A percentile compares a stretch with the other conserved stretches of the same genome.
Conservation (phyloP, 257 asterid species). For the Solanum pennellii region DNA sequence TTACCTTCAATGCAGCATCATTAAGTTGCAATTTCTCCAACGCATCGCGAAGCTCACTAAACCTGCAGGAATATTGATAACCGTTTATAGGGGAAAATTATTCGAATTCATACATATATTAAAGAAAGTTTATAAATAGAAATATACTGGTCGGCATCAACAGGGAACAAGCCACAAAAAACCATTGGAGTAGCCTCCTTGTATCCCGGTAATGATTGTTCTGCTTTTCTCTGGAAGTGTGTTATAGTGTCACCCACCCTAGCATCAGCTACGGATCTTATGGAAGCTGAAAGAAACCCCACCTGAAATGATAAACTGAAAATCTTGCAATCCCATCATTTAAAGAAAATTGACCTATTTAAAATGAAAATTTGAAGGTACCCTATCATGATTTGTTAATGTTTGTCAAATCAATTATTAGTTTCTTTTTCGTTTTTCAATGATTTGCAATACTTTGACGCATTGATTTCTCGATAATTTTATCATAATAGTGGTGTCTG, state of each 20-base stretch:
- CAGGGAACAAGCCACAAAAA: slow-evolving; percentile 95
- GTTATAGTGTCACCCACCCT: slow-evolving; percentile 99
- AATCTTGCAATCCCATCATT: background rate
- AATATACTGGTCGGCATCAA: slow-evolving; percentile 91
- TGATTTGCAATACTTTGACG: background rate
- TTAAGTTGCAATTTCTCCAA: slow-evolving; percentile 91
- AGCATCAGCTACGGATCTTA: slow-evolving; percentile 97
- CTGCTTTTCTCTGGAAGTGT: slow-evolving; percentile 66
- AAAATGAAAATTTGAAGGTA: background rate
- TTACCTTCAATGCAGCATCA: slow-evolving; percentile 96
- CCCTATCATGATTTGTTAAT: background rate
- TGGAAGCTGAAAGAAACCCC: slow-evolving; percentile 92
- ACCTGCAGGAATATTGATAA: slow-evolving; percentile 29
- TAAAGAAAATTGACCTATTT: background rate
- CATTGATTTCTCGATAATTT: background rate
- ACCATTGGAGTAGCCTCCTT: slow-evolving; percentile 99
- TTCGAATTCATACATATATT: background rate
- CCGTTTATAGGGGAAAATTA: slow-evolving; percentile 1
- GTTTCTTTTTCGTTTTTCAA: background rate
- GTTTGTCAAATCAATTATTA: background rate
- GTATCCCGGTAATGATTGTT: slow-evolving; percentile 85
- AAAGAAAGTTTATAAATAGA: slow-evolving; percentile 6
- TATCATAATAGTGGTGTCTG: background rate
- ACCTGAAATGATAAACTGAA: slow-evolving; percentile 45
- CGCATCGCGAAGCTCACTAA: slow-evolving; percentile 90